A percentile compares a stretch with the other conserved stretches of the same genome.
Conservation (phyloP, 106 monocot species). For the Alisma plantagoaquatica region DNA sequence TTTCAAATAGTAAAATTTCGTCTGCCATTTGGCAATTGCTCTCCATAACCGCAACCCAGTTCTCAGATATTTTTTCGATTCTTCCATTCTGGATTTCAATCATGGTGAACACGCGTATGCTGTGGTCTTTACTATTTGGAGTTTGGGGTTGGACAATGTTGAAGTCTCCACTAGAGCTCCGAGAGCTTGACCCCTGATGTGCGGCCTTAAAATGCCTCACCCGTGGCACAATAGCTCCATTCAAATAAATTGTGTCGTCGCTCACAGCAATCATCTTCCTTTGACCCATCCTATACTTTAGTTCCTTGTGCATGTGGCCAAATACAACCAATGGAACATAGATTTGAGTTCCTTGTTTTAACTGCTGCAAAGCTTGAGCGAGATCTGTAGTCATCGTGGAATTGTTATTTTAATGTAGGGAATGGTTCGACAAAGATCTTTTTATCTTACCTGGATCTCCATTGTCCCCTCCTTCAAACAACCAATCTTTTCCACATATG, state of each 20-base stretch:
- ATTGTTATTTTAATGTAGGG: too few species aligned
- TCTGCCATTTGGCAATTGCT: constrained; percentile 18
- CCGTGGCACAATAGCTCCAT: constrained; percentile 85
- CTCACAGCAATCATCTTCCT: constrained; percentile 72
- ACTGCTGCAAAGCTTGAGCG: constrained; percentile 48
- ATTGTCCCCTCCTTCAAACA: constrained; percentile 71
- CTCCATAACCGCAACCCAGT: constrained; percentile 48
- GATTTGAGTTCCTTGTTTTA: constrained; percentile 31
- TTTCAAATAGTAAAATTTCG: constrained; percentile 47
- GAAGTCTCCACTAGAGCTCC: background rate
- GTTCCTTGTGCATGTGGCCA: constrained; percentile 87
- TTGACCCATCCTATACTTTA: constrained; percentile 40
- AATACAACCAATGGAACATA: constrained; percentile 75
- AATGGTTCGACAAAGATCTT: background rate
- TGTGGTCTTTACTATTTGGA: constrained; percentile 7
- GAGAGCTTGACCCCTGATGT: background rate
- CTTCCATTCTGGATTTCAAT: constrained; percentile 36
- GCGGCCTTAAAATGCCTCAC: constrained; percentile 22
- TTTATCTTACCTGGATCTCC: constrained; percentile 67
- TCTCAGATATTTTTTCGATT: constrained; percentile 53
- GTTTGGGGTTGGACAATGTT: constrained; percentile 6
- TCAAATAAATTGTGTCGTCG: constrained; percentile 69
- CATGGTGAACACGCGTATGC: constrained; percentile 54
- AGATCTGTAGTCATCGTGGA: constrained; percentile 47
- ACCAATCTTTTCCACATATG: constrained; percentile 91